Base-by-base conservation (phyloP, 208 protist genomes). In the Leptomonas pyrrhocoris region DNA sequence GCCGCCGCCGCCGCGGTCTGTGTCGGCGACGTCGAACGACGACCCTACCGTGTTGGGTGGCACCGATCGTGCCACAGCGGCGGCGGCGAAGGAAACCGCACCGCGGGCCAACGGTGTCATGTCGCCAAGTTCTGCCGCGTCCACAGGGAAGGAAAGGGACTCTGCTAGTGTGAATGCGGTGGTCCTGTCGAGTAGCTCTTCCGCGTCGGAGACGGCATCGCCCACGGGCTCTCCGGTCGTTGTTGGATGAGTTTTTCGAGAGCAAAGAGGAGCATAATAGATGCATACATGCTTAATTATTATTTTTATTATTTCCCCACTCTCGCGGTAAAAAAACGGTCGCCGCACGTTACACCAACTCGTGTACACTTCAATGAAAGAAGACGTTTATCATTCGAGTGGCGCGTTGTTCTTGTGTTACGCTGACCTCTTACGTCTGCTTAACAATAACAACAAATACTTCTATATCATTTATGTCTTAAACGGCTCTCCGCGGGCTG, bases 171-270 rank as follows among this genome's bases (percentile, higher is more conserved):
- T 7, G 19, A 64, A 30, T 27, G 58, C 28, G 28, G 58, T 53
- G 28, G 58, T 40, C 21, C 12, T 64, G 43, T 42, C 58, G 58
- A 53, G 40, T 43, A 64, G 45, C 45, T 64, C 58, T 27, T 36
- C 45, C 3, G 58, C 23, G 13, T 62, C 42, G 9, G 57, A 50
- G 28, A 16, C 57, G 2, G 57, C 9, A 1, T 23, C 25, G 12
- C 50, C 57, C 4, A 8, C 27, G 4, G 45, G 5, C 18, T 53
- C 43, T 15, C 45, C 58, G 25, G 40, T 53, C 5, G 28, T 28
- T 21, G 45, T 53, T 3, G 45, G 58, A n/a, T 64, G 19, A 36
- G 42, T 16, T 13, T 2, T 54, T 13, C 25, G 16, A 5, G 23
- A 4, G 23, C 16, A 23, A 31, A 2, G 18, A 23, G 3, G 23